These are phyloP conservation scores for Talaromyces verruculosus DNA, from an alignment of 2,329 filamentous ascomycete genomes.

Conservation along the genomic window DNA sequence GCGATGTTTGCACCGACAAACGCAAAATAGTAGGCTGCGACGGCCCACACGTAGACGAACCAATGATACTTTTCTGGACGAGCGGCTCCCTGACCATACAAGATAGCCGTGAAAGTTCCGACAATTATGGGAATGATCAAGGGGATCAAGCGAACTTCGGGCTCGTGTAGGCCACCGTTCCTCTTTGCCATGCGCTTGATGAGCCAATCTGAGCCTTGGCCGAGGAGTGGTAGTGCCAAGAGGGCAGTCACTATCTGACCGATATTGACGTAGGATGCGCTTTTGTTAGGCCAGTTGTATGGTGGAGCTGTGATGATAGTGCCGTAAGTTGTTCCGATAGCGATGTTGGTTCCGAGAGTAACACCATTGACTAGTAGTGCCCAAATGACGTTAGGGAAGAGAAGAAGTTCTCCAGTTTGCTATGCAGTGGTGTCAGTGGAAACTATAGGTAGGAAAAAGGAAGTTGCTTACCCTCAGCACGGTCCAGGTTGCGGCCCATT, in stretches of 20 bases:
- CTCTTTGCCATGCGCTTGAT: constrained; percentile 39
- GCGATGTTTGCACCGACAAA: constrained; percentile 46
- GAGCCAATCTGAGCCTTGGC: constrained; percentile 41
- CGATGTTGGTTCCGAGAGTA: constrained; percentile 45
- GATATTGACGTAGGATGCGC: constrained; percentile 40
- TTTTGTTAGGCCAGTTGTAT: constrained; percentile 41
- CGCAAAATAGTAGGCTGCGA: constrained; percentile 25
- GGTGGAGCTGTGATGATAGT: constrained; percentile 36
- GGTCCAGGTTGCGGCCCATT: constrained; percentile 36
- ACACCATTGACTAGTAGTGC: constrained; percentile 43
- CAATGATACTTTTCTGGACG: constrained; percentile 31
- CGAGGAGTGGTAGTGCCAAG: constrained; percentile 42
- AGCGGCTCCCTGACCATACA: constrained; percentile 41
- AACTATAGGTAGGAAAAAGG: not conserved
- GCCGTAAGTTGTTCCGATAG: constrained; percentile 46
- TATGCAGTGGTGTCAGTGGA: constrained; percentile 21
- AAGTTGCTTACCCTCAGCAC: constrained; percentile 26
- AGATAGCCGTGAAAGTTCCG: constrained; percentile 39
- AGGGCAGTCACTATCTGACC: constrained; percentile 44
- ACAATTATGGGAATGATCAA: constrained; percentile 40
- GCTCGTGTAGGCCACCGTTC: constrained; percentile 43
- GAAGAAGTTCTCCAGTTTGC: constrained; percentile 36
- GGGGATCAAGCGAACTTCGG: constrained; percentile 41
- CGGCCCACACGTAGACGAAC: constrained; percentile 12
- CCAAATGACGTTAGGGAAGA: constrained; percentile 48